Evolutionary conservation across 1,139 yeast species (phyloP), one percentile per base, ranked within the genome.

Genomic region (Scheffersomyces segobiensis): DNA sequence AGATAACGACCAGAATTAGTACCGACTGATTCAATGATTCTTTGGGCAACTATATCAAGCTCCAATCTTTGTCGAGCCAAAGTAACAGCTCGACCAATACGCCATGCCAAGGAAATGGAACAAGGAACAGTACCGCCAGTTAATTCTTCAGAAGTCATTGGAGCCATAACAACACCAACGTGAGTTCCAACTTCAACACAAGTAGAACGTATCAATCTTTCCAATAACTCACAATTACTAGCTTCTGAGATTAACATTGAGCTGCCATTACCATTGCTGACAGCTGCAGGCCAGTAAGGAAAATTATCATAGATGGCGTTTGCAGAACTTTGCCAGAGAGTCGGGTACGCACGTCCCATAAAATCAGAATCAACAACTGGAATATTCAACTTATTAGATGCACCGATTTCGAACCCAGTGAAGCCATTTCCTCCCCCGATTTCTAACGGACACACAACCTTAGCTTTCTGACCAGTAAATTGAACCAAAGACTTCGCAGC

Each of bases 341-440:
- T 76, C 5, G 83, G 83, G 63, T 77, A 78, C 12, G 83, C 84
- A 58, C 84, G 69, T 8, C 84, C 84, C 84, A 79, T 79, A 55
- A 78, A 65, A 60, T 80, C 84, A 49, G 73, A 72, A 65, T 79
- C 83, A 21, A 79, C 63, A 46, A 76, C 68, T 3, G 80, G 78
- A 22, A 76, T 57, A 58, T 24, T 24, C 8, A 24, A 24, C 32
- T 24, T 24, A 24, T 24, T 6, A 24, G 8, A 3, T 4, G 32
- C 8, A 24, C 5, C 5, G 8, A 4, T 24, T 4, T 67, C 55
- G 57, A 79, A 62, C 14, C 76, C 75, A 57, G 71, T 73, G 56
- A 80, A 68, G 4, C 84, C 84, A 60, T 80, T 80, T 24, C 79
- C 79, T 46, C 84, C 84, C 5, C 84, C 84, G 55, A 79, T 76